Evolutionary conservation across 179 eudicot species (phyloP).

Genomic region (Camellia oleifera): DNA sequence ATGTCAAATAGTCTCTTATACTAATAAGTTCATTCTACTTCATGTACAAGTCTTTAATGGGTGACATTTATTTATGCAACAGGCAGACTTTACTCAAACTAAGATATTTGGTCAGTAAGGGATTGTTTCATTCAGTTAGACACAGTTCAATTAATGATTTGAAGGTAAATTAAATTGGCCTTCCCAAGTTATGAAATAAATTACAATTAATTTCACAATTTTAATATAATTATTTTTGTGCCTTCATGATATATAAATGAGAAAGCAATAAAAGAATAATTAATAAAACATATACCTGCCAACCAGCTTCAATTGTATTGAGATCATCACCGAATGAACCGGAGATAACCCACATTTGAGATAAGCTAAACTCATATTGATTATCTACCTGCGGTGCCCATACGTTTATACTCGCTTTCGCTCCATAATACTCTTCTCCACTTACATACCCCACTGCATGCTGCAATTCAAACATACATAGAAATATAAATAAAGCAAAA

Average conservation of each 20-base stretch:
- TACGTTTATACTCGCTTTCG: conserved; percentile 82
- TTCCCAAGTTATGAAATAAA: too few relatives aligned
- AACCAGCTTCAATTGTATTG: conserved; percentile 97
- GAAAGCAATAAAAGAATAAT: neutral
- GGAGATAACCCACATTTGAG: conserved; percentile 91
- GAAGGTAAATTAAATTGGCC: too few relatives aligned
- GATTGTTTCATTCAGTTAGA: too few relatives aligned
- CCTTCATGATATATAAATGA: neutral
- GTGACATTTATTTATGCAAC: neutral
- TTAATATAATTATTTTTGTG: neutral
- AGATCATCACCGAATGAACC: conserved; percentile 89
- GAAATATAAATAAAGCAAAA: neutral
- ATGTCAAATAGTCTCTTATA: too few relatives aligned
- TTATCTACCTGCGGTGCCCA: conserved; percentile 80
- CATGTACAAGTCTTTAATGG: neutral
- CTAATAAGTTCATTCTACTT: too few relatives aligned
- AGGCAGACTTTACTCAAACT: too few relatives aligned
- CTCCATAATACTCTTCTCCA: conserved; percentile 86
- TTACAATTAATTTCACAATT: too few relatives aligned
- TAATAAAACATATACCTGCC: conserved; percentile 52
- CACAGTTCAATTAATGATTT: too few relatives aligned
- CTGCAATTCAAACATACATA: conserved; percentile 32
- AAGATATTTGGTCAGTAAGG: too few relatives aligned
- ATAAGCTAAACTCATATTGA: conserved; percentile 78
- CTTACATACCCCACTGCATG: conserved; percentile 91